Conservation (phyloP, 306 rosid genomes). For the Ceratonia siliqua region DNA sequence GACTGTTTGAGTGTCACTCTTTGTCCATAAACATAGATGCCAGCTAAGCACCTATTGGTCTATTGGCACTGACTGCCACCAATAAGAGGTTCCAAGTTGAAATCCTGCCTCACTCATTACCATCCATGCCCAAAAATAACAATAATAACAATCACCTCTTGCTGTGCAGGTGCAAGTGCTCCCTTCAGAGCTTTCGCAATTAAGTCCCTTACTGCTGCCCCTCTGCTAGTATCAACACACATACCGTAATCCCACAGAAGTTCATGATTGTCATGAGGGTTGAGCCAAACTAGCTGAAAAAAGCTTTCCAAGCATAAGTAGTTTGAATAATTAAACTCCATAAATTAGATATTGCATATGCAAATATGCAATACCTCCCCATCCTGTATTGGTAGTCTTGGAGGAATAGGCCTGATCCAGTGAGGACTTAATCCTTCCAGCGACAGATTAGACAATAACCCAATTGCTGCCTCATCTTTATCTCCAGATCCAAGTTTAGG, state of each 20-base stretch:
- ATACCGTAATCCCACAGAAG: constrained; percentile 94
- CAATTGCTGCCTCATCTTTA: constrained; percentile 74
- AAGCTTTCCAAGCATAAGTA: constrained; percentile 41
- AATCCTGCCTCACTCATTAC: background rate
- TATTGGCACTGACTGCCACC: background rate
- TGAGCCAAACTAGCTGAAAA: constrained; percentile 98
- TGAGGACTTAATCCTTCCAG: constrained; percentile 80
- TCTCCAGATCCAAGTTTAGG: constrained; percentile 84
- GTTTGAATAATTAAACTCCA: constrained; percentile 32
- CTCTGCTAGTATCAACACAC: constrained; percentile 96
- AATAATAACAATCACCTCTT: constrained; percentile 62
- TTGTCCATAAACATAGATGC: background rate
- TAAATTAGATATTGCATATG: constrained; percentile 10
- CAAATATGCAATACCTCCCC: constrained; percentile 68
- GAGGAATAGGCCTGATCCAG: constrained; percentile 95
- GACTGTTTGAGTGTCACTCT: background rate
- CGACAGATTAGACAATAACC: constrained; percentile 73
- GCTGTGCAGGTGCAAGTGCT: constrained; percentile 86
- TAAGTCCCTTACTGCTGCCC: constrained; percentile 89
- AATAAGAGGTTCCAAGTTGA: background rate
- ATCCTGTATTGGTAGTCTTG: constrained; percentile 80
- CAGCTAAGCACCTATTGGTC: constrained; percentile 39
- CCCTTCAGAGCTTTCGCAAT: constrained; percentile 93
- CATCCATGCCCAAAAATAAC: background rate
- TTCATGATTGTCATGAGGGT: constrained; percentile 80